Base-by-base conservation (phyloP, 2,329 filamentous ascomycete genomes). In the Epichloe gansuensis region DNA sequence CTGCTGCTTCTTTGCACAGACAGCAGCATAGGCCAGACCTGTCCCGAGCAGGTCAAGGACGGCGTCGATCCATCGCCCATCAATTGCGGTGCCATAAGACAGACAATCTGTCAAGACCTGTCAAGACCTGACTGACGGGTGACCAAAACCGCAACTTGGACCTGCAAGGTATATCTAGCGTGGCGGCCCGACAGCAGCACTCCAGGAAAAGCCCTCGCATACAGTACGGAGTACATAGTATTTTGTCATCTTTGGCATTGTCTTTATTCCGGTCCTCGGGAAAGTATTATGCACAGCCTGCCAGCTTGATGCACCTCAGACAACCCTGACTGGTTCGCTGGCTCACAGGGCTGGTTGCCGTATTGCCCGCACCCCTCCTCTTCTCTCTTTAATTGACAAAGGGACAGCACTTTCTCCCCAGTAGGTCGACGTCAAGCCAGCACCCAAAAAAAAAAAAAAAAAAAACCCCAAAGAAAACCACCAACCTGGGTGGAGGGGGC, bases 241-340 rank as follows among this genome's bases (percentile, higher is more conserved):
- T 21, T 21, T 21, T 21, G 34, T 46, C 23, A n/a, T 47, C 36
- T 41, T 50, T 9, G 21, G 34, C 42, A 43, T 43, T 40, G n/a
- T 34, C n/a, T 21, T n/a, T 46, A 23, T 51, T 27, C 43, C 25
- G 49, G 9, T 51, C 43, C 31, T 43, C 42, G 13, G 36, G 15
- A 21, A n/a, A 13, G 39, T 47, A 21, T 23, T 27, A 47, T 47
- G 50, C 44, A 43, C 44, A 17, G 25, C 43, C 36, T 45, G 44
- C n/a, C 36, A 55, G 53, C 39, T 56, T 50, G 44, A 47, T 57
- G 59, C 58, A 58, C 56, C 56, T 55, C 56, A 54, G 57, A 59
- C 55, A 47, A 50, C 53, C 55, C 56, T 57, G 56, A 61, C 56
- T 62, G 60, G 59, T 53, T 51, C 53, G 47, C 43, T 39, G 42